Evolutionary conservation across 345 rosid genomes (phyloP).

Genomic region (Noccaea bulbosa): DNA sequence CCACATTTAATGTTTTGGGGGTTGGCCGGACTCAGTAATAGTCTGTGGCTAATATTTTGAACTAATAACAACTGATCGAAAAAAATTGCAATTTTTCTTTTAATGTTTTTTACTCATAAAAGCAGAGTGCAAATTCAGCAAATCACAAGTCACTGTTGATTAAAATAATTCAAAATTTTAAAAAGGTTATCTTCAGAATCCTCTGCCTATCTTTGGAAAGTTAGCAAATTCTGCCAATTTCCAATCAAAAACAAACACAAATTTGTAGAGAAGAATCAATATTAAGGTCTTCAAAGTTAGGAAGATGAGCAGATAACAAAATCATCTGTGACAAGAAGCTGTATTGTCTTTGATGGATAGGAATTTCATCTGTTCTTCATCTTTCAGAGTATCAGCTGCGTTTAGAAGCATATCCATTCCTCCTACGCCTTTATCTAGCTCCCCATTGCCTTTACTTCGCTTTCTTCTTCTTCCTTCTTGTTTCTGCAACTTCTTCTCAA

Average conservation of each 20-base stretch:
- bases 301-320: neutral
- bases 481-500: constrained; percentile 43
- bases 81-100: too few species aligned
- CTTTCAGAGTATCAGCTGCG: constrained; percentile 72
- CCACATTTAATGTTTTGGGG: too few species aligned
- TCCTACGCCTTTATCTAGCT: constrained; percentile 52
- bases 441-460: constrained; percentile 38
- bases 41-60: too few species aligned
- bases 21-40: too few species aligned
- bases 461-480: constrained; percentile 39
- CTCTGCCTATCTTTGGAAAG: neutral
- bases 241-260: neutral
- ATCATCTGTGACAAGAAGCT: constrained; percentile 11
- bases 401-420: constrained; percentile 81
- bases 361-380: constrained; percentile 52
- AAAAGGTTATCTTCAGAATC: neutral
- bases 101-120: too few species aligned
- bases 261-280: constrained; percentile 19
- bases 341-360: constrained; percentile 16
- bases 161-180: neutral
- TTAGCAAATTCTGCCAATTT: constrained; percentile 26
- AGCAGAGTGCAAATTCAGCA: constrained; percentile 18
- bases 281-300: constrained; percentile 15
- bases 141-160: neutral
- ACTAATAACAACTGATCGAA: too few species aligned